Conservation (phyloP, 78 protist species). For the Corallochytrium limacisporum region DNA sequence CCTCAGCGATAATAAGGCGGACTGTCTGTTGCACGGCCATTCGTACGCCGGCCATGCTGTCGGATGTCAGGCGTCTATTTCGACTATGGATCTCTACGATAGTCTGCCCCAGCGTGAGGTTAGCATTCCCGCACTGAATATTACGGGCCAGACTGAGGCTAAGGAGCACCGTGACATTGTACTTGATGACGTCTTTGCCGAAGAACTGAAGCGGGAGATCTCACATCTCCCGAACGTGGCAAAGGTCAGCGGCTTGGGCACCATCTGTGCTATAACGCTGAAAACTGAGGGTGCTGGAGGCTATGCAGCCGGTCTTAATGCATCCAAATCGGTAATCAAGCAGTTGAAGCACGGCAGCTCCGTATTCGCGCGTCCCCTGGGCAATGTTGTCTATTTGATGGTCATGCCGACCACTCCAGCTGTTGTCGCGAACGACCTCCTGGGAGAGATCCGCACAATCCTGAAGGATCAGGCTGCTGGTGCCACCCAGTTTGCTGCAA, state of each 20-base stretch:
- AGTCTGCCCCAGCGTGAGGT: no score
- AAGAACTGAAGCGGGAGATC: not conserved
- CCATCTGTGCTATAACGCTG: no score
- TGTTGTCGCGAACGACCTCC: no score
- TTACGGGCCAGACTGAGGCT: no score
- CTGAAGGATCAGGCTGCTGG: no score
- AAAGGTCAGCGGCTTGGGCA: no score
- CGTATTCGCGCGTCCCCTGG: constrained; percentile 16
- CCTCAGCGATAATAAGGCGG: not conserved
- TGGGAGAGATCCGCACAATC: no score
- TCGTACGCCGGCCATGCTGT: constrained; percentile 26
- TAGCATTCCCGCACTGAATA: no score
- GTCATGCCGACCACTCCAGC: not conserved
- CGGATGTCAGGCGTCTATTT: no score
- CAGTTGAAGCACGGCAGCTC: not conserved
- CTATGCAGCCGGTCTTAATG: not conserved
- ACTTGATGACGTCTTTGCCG: not conserved
- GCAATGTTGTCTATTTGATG: constrained; percentile 15
- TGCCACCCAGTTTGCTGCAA: no score
- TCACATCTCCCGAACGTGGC: not conserved
- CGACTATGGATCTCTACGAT: no score
- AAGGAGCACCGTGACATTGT: no score
- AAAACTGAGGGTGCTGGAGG: not conserved
- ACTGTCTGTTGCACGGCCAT: constrained; percentile 35
- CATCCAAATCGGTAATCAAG: not conserved